A percentile compares a stretch with the other conserved stretches of the same genome.
Conservation (phyloP, 106 monocot genomes). For the Alisma plantagoaquatica region DNA sequence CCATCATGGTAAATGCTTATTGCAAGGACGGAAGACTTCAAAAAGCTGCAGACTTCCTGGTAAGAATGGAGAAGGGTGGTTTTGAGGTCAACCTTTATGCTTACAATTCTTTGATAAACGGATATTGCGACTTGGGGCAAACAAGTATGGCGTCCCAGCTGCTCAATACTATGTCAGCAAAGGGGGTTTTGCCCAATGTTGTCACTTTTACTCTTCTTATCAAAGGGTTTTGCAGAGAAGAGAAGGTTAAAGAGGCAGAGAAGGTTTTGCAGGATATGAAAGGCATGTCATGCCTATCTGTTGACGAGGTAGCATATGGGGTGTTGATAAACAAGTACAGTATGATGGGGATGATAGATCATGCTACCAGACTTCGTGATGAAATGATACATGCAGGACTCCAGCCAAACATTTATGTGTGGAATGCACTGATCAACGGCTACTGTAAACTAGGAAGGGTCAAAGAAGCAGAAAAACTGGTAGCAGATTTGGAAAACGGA, state of each 20-base stretch:
- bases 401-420: slow-evolving; percentile 35
- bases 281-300: slow-evolving; percentile 15
- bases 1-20: slow-evolving; percentile 69
- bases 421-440: slow-evolving; percentile 73
- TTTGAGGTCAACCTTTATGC: slow-evolving; percentile 64
- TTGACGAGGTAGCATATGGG: slow-evolving; percentile 64
- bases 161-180: slow-evolving; percentile 28
- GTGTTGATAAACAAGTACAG: slow-evolving; percentile 55
- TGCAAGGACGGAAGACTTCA: slow-evolving; percentile 42
- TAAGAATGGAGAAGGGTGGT: slow-evolving; percentile 55
- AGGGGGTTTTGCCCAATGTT: slow-evolving; percentile 44
- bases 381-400: slow-evolving; percentile 52
- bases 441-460: slow-evolving; percentile 71
- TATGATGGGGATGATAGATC: slow-evolving; percentile 51
- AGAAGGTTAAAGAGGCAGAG: slow-evolving; percentile 53
- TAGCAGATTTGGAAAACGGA: slow-evolving; percentile 55
- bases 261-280: slow-evolving; percentile 50
- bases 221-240: slow-evolving; percentile 68
- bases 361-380: slow-evolving; percentile 47
- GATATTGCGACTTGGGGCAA: slow-evolving; percentile 49
- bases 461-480: slow-evolving; percentile 51
- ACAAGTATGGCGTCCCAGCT: slow-evolving; percentile 49
- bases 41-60: slow-evolving; percentile 34
- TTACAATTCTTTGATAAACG: slow-evolving; percentile 61
- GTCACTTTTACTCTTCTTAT: slow-evolving; percentile 62